phyloP scores from a whole-genome alignment of 2,329 filamentous ascomycete species.

The Pseudodiploospora longispora region DNA sequence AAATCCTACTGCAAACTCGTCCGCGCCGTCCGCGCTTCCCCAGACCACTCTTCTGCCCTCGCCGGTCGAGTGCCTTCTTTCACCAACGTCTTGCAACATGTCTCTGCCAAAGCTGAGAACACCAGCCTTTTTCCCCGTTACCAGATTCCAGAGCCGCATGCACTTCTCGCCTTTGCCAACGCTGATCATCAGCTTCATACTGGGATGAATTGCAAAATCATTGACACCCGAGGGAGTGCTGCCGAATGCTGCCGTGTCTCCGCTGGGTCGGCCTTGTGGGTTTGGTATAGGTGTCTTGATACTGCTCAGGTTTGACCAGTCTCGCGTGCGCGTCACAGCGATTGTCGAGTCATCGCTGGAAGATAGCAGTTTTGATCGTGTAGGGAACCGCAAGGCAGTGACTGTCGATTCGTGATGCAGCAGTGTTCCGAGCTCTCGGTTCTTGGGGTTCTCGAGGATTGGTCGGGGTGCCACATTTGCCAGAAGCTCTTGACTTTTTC shows the following conservation, averaged over 20 bases:
- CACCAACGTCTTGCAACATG: slow-evolving; percentile 66
- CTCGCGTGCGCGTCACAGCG: slow-evolving; percentile 75
- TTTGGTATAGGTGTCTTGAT: slow-evolving; percentile 88
- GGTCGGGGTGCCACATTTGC: slow-evolving; percentile 63
- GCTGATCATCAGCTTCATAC: slow-evolving; percentile 92
- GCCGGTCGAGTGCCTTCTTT: slow-evolving; percentile 67
- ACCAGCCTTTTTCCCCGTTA: slow-evolving; percentile 91
- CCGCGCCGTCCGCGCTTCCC: slow-evolving; percentile 60
- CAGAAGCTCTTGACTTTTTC: slow-evolving; percentile 49
- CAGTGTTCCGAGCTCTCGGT: slow-evolving; percentile 79
- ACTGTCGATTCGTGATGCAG: slow-evolving; percentile 80
- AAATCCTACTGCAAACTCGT: slow-evolving; percentile 85
- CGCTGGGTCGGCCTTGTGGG: slow-evolving; percentile 69
- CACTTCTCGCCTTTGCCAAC: slow-evolving; percentile 83
- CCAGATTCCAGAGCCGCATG: slow-evolving; percentile 93
- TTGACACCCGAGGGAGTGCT: slow-evolving; percentile 83
- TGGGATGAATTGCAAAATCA: slow-evolving; percentile 90
- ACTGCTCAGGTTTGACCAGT: slow-evolving; percentile 80
- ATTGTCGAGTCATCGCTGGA: slow-evolving; percentile 86
- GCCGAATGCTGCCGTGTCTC: slow-evolving; percentile 79
- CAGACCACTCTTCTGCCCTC: slow-evolving; percentile 79
- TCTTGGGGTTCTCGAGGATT: slow-evolving; percentile 75
- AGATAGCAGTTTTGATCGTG: slow-evolving; percentile 79
- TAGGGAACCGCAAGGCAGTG: slow-evolving; percentile 73
- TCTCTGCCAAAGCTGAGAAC: slow-evolving; percentile 76